Base-by-base conservation (phyloP, 306 rosid genomes). In the Macrotyloma uniflorum region DNA sequence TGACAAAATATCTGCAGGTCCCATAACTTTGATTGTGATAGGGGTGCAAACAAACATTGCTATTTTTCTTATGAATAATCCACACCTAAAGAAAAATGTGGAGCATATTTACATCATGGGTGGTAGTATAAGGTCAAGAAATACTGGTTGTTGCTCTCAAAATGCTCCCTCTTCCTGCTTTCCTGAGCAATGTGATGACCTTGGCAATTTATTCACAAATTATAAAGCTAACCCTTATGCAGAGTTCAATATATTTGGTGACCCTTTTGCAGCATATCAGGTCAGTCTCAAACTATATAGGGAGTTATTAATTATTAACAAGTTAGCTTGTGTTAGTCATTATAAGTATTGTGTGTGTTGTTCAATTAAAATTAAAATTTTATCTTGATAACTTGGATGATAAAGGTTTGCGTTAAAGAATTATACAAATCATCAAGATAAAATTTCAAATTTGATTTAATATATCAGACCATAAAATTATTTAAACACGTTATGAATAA, bases 241-340 rank as follows among this genome's bases (percentile, higher is more conserved):
- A 36, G 99, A 93, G 83, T 95, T 91, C 90, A 95, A 95, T 67
- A 77, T 95, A 15, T 93, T 91, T 69, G 98, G 82, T 74, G 99
- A 95, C 82, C 99, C 99, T 85, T 95, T 95, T 82, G 98, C 98
- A 35, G 99, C 97, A 70, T 84, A 91, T 32, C 94, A 91, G 98
- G 98, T 93, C 7, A 73, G 63, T 62, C 45, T 69, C 35, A 28
- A 63, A 63, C 47, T 63, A 20, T 33, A 2, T 18, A 7, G 5
- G 11, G 15, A 15, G 40, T 19, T 5, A 19, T 62, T 51, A 8
- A 53, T 30, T 10, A 7, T 62, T 50, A 18, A 43, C 45, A 74
- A 26, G 22, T 46, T 26, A 26, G 8, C 5, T 0, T 24, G 36
- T 5, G 32, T 22, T 53, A 8, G 13, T 54, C 22, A 10, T 10